phyloP scores from a whole-genome alignment of 1,139 yeast genomes.

The Pneumocystis carinii region DNA sequence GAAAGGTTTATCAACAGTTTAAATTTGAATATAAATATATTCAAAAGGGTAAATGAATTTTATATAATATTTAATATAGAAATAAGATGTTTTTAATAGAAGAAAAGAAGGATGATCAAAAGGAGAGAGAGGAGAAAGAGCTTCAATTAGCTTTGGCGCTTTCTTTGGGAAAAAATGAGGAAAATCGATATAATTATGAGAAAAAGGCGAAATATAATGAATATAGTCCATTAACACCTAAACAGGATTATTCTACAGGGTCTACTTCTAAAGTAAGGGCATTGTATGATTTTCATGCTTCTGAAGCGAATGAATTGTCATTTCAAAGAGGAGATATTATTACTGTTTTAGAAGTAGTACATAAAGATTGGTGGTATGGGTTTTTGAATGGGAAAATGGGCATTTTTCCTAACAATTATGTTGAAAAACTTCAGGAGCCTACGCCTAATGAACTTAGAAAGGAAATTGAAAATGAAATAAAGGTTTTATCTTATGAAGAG shows the following conservation, averaged over 20 bases:
- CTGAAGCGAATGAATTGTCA: slow-evolving; percentile 33
- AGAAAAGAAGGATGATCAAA: slow-evolving; percentile 3
- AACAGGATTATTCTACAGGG: slow-evolving; percentile 18
- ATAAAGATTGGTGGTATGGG: slow-evolving; percentile 95
- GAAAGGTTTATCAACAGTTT: slow-evolving; percentile 36
- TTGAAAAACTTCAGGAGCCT: slow-evolving; percentile 59
- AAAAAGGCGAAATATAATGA: slow-evolving; percentile 8
- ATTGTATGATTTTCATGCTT: slow-evolving; percentile 60
- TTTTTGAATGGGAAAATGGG: slow-evolving; percentile 67
- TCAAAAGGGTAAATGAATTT: background rate
- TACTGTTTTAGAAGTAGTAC: slow-evolving; percentile 72
- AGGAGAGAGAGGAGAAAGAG: slow-evolving; percentile 56
- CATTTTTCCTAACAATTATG: slow-evolving; percentile 88
- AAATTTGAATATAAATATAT: slow-evolving; percentile 1
- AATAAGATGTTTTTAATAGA: background rate
- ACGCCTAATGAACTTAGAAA: slow-evolving; percentile 37
- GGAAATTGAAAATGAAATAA: slow-evolving; percentile 31
- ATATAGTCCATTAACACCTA: slow-evolving; percentile 10
- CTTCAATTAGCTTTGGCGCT: slow-evolving; percentile 61
- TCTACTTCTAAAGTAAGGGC: slow-evolving; percentile 64
- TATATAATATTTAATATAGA: background rate
- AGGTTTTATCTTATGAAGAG: slow-evolving; percentile 34
- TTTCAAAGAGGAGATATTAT: slow-evolving; percentile 35
- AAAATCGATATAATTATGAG: slow-evolving; percentile 13
- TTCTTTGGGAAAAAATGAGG: slow-evolving; percentile 32